phyloP scores from a whole-genome alignment of 768 basidiomycete genomes.

The Termitomyces heimii region DNA sequence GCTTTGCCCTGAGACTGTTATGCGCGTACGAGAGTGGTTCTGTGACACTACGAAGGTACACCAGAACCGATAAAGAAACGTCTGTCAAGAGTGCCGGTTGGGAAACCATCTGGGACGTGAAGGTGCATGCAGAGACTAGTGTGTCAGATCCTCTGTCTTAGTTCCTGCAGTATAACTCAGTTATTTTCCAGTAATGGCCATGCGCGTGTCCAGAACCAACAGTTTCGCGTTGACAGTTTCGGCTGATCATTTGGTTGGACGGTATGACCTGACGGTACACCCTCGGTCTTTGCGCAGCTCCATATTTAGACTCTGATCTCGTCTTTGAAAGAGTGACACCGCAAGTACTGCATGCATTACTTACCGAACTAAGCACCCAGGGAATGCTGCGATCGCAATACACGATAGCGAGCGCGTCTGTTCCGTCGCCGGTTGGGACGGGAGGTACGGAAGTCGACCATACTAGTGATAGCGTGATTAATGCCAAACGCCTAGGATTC shows the following conservation, averaged over 20 bases:
- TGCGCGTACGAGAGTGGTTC: slow-evolving; percentile 84
- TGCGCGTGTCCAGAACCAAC: slow-evolving; percentile 59
- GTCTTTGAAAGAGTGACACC: neutral
- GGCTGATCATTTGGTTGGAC: slow-evolving; percentile 74
- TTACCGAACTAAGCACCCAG: slow-evolving; percentile 68
- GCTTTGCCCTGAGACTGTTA: slow-evolving; percentile 51
- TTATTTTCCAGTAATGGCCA: slow-evolving; percentile 67
- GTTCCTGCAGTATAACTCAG: neutral
- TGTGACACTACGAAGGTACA: slow-evolving; percentile 63
- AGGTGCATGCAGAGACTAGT: slow-evolving; percentile 73
- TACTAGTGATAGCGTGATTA: neutral
- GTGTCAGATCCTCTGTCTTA: slow-evolving; percentile 14
- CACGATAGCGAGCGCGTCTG: slow-evolving; percentile 73
- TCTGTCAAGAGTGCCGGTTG: slow-evolving; percentile 73
- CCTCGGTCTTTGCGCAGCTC: neutral
- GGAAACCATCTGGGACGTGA: slow-evolving; percentile 62
- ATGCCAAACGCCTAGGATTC: slow-evolving; percentile 43
- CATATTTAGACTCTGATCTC: neutral
- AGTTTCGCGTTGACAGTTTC: slow-evolving; percentile 74
- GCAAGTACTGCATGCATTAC: slow-evolving; percentile 3
- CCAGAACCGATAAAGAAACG: slow-evolving; percentile 29
- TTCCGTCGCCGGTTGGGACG: slow-evolving; percentile 93
- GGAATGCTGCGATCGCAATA: slow-evolving; percentile 74
- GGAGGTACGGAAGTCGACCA: slow-evolving; percentile 45
- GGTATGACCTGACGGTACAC: slow-evolving; percentile 50